These are phyloP conservation scores for Starmerella scarabaei DNA, from an alignment of 805 yeast genomes.

Conservation along the genomic window DNA sequence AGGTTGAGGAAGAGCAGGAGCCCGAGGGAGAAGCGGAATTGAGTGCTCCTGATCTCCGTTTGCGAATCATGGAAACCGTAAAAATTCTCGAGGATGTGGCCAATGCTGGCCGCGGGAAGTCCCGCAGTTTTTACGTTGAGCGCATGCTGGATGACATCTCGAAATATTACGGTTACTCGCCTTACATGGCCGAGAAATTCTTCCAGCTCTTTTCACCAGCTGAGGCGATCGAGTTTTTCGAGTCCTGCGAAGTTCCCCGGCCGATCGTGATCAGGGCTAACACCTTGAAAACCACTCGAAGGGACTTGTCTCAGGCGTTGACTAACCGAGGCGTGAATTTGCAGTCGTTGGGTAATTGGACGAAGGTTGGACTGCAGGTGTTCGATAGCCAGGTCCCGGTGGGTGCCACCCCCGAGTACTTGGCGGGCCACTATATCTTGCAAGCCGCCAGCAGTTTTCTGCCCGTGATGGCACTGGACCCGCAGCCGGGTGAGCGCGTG, in stretches of 20 bases:
- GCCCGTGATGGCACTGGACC: conserved; percentile 95
- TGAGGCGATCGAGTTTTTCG: conserved; percentile 96
- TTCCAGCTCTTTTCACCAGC: conserved; percentile 85
- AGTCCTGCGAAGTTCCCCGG: conserved; percentile 93
- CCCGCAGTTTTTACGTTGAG: conserved; percentile 69
- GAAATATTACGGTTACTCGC: conserved; percentile 86
- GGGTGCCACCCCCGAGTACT: conserved; percentile 98
- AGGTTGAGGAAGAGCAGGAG: conserved; percentile 18
- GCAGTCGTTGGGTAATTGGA: conserved; percentile 96
- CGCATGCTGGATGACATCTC: conserved; percentile 76
- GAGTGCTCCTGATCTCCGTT: conserved; percentile 69
- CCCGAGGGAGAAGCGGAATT: conserved; percentile 24
- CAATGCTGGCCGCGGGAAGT: conserved; percentile 45
- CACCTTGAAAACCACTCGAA: conserved; percentile 83
- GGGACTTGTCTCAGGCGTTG: conserved; percentile 88
- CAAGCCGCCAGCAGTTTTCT: conserved; percentile 98
- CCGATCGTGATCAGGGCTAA: conserved; percentile 97
- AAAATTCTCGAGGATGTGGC: conserved; percentile 84
- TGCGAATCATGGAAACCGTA: conserved; percentile 90
- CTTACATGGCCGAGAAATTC: conserved; percentile 83
- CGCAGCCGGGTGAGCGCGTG: conserved; percentile 92
- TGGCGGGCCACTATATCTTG: conserved; percentile 93
- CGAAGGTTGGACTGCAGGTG: conserved; percentile 92
- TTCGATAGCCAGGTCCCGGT: conserved; percentile 99
- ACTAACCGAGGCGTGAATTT: conserved; percentile 94